Evolutionary conservation across 805 yeast genomes (phyloP), one percentile per base, ranked within the genome.

Genomic region (Metschnikowia noctiluminum): DNA sequence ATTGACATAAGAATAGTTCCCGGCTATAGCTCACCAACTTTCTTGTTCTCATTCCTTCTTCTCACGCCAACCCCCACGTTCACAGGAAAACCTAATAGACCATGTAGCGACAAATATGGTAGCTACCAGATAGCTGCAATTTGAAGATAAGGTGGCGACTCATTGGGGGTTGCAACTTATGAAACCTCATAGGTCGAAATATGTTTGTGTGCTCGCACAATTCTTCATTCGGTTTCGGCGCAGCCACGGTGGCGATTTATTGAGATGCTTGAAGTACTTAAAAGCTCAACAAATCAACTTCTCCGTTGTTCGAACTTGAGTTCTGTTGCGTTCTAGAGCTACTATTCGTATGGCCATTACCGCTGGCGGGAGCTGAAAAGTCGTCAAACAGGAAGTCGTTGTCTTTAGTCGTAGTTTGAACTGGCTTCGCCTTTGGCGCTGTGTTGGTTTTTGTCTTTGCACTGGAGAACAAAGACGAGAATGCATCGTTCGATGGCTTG

Each of bases 401-500:
- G 26, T 42, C 40, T 31, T 43, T 38, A 7, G 45, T 37, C 21
- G 53, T 36, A 8, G 61, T 30, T 9, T 38, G 28, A 14, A 40
- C 36, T n/a, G 47, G 53, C 43, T 44, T 46, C 5, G 49, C 30
- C 46, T 49, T 51, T 12, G 55, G 52, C 21, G 49, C 40, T 43
- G 45, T 42, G 28, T 37, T 42, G 15, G 53, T 54, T 56, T 70
- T 66, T 43, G 82, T 67, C 60, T 85, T 82, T 7, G 95, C 95
- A 28, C 80, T 67, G 8, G 80, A 71, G 58, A 87, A 82, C 54
- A 87, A 70, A 3, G 87, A 81, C 26, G 91, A 84, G 65, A 87
- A 87, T 0, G 91, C 86, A 61, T 87, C 94, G 50, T 71, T 73
- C 45, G 76, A 70, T 6, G 74, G 66, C 49, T 69, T 68, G 10